Conservation (phyloP, 2,329 filamentous ascomycete genomes). For the Paraphaeosphaeria minitans region DNA sequence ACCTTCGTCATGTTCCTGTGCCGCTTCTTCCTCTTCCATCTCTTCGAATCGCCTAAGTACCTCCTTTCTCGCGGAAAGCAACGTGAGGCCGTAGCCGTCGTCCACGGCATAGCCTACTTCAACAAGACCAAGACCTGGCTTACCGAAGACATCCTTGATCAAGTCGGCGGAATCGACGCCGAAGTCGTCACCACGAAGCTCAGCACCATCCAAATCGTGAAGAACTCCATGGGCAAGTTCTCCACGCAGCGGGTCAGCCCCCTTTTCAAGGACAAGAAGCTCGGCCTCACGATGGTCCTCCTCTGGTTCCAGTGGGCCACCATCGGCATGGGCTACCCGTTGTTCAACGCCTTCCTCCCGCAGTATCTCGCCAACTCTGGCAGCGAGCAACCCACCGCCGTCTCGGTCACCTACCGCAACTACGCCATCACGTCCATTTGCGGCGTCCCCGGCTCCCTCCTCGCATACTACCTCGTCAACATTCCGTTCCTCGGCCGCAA, state of each 20-base stretch:
- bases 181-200: conserved; percentile 48
- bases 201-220: conserved; percentile 57
- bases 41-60: conserved; percentile 87
- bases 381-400: conserved; percentile 28
- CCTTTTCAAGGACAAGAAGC: conserved; percentile 59
- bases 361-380: conserved; percentile 74
- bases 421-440: conserved; percentile 80
- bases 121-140: conserved; percentile 63
- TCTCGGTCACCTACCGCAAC: conserved; percentile 68
- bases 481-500: conserved; percentile 74
- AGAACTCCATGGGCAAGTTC: conserved; percentile 67
- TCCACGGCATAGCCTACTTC: conserved; percentile 76
- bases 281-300: conserved; percentile 56
- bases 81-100: conserved; percentile 76
- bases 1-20: conserved; percentile 79
- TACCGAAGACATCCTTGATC: conserved; percentile 69
- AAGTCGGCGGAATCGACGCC: conserved; percentile 56
- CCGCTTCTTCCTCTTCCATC: conserved; percentile 79
- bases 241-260: conserved; percentile 70
- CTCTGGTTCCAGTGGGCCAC: conserved; percentile 82
- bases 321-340: conserved; percentile 84
- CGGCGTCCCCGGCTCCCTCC: conserved; percentile 76
- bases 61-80: conserved; percentile 77
- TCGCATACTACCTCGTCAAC: conserved; percentile 75
- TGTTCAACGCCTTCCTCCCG: conserved; percentile 90